Conservation (phyloP, 768 basidiomycete genomes). For the Piloderma croceum region DNA sequence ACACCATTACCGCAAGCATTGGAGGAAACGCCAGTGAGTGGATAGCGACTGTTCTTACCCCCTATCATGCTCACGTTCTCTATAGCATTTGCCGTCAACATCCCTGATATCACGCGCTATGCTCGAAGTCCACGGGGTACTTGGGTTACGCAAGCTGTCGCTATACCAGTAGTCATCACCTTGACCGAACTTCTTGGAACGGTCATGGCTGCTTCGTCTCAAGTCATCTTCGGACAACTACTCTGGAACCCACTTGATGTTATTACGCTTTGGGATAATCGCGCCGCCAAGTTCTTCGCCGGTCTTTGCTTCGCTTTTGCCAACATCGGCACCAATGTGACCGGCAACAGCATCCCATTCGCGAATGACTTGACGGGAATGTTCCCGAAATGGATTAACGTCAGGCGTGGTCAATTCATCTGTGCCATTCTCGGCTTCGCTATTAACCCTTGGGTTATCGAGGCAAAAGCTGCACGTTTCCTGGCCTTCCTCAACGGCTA, state of each 20-base stretch:
- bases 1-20: slow-evolving; percentile 13
- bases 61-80: slow-evolving; percentile 2
- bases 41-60: slow-evolving; percentile 8
- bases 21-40: slow-evolving; percentile 15
- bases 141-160: slow-evolving; percentile 16
- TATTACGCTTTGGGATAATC: slow-evolving; percentile 16
- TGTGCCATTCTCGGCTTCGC: slow-evolving; percentile 18
- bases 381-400: slow-evolving; percentile 17
- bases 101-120: slow-evolving; percentile 11
- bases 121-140: slow-evolving; percentile 14
- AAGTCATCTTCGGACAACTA: slow-evolving; percentile 14
- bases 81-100: neutral
- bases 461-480: too few species aligned
- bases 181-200: slow-evolving; percentile 1
- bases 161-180: slow-evolving; percentile 14
- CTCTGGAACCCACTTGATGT: slow-evolving; percentile 18
- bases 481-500: slow-evolving; percentile 15
- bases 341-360: slow-evolving; percentile 11
- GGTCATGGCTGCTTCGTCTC: slow-evolving; percentile 12
- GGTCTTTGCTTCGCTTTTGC: slow-evolving; percentile 16
- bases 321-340: slow-evolving; percentile 13
- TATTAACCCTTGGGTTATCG: slow-evolving; percentile 20
- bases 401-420: slow-evolving; percentile 18
- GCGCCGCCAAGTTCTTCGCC: slow-evolving; percentile 16
- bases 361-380: slow-evolving; percentile 19